These are phyloP conservation scores for Mycosarcoma mackinlayi DNA, from an alignment of 1,284 basidiomycete genomes.

Conservation along the genomic window DNA sequence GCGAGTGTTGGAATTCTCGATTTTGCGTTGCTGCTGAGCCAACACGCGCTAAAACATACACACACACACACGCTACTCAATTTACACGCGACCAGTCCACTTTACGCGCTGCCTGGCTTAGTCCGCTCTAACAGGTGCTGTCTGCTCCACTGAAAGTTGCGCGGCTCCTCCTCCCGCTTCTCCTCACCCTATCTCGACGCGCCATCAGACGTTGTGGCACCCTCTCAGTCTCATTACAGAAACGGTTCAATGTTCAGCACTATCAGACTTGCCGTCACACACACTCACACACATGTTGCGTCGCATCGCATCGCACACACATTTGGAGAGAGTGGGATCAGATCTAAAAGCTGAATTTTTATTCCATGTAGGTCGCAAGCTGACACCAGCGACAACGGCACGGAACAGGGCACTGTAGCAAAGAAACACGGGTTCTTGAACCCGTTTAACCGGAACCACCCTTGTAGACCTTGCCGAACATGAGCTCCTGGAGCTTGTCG, in stretches of 20 bases:
- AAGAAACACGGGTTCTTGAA: background rate
- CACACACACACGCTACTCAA: background rate
- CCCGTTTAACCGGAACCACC: conserved; percentile 51
- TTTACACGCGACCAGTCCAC: conserved; percentile 15
- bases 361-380: conserved; percentile 26
- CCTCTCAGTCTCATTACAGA: too few relatives aligned
- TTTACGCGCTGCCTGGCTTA: conserved; percentile 23
- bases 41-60: conserved; percentile 11
- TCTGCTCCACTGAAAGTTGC: too few relatives aligned
- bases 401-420: conserved; percentile 18
- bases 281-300: background rate
- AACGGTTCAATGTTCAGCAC: too few relatives aligned
- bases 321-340: conserved; percentile 1
- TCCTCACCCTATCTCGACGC: background rate
- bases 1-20: conserved; percentile 6
- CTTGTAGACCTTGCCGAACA: conserved; percentile 70
- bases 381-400: conserved; percentile 13
- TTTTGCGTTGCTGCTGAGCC: conserved; percentile 4
- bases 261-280: background rate
- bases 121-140: background rate
- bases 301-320: background rate
- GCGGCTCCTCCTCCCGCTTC: conserved; percentile 1
- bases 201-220: too few relatives aligned
- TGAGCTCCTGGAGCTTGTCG: conserved; percentile 81
- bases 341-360: conserved; percentile 45